Percentiles rank a stretch among this genome's conserved stretches.
Evolutionary conservation across 1,139 yeast species (phyloP).

Genomic region (Blastobotrys proliferans): DNA sequence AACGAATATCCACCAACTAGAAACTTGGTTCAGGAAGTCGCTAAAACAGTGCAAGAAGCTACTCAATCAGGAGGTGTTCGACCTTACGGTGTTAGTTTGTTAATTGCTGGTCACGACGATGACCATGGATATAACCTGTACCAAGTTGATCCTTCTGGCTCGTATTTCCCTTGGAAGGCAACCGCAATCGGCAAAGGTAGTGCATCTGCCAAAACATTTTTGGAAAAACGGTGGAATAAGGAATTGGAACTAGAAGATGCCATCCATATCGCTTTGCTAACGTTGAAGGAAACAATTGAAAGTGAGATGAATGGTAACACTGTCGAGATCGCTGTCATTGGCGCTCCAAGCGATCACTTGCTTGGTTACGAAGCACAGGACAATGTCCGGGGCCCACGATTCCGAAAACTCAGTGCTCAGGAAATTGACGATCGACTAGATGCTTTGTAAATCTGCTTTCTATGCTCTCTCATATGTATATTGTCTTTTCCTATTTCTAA

Average conservation of each 20-base stretch:
- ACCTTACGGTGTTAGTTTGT: constrained; percentile 92
- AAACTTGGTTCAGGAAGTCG: constrained; percentile 89
- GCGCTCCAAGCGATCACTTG: constrained; percentile 75
- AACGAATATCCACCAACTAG: constrained; percentile 97
- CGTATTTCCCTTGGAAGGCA: constrained; percentile 99
- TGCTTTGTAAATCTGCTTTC: constrained; percentile 61
- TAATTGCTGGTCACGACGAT: constrained; percentile 93
- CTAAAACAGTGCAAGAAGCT: constrained; percentile 95
- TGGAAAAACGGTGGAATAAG: constrained; percentile 97
- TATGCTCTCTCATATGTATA: too few species aligned
- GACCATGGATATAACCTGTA: constrained; percentile 77
- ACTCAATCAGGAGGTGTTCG: constrained; percentile 98
- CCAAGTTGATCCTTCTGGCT: constrained; percentile 97
- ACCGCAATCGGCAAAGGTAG: constrained; percentile 98
- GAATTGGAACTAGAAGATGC: constrained; percentile 97
- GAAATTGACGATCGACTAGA: constrained; percentile 95
- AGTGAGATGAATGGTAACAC: constrained; percentile 98
- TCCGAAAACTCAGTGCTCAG: constrained; percentile 76
- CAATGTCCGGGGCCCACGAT: constrained; percentile 76
- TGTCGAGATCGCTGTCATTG: constrained; percentile 86
- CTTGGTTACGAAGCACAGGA: constrained; percentile 86
- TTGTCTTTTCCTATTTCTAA: too few species aligned
- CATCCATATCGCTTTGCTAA: constrained; percentile 89
- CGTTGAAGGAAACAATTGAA: constrained; percentile 93
- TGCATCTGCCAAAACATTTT: constrained; percentile 88